phyloP scores from a whole-genome alignment of 495 filamentous ascomycete species.

The Xylona heveae region DNA sequence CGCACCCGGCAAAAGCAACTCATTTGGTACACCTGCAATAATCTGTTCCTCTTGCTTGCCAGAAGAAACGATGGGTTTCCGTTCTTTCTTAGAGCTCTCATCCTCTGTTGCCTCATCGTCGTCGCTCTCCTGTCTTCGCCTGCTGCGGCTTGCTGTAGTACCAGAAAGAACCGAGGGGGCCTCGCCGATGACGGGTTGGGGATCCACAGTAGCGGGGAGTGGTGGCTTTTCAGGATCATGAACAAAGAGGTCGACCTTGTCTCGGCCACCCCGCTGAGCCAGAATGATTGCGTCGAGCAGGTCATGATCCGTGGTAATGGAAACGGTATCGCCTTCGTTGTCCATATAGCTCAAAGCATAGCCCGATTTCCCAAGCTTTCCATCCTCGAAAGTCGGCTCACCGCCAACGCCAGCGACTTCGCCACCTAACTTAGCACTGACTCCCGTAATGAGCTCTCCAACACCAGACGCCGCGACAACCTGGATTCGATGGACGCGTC shows the following conservation, averaged over 20 bases:
- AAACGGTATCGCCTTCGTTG: conserved; percentile 93
- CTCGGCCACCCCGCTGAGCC: conserved; percentile 48
- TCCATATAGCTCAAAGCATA: conserved; percentile 94
- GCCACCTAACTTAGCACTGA: conserved; percentile 68
- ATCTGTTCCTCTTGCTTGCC: conserved; percentile 49
- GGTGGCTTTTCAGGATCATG: conserved; percentile 81
- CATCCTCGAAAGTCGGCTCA: conserved; percentile 47
- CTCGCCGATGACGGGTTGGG: conserved; percentile 33
- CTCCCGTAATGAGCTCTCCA: conserved; percentile 53
- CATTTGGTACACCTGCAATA: conserved; percentile 84
- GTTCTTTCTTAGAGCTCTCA: conserved; percentile 25
- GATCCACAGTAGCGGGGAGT: conserved; percentile 41
- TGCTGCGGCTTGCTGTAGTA: too few species aligned
- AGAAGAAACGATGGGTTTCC: too few species aligned
- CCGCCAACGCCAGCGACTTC: conserved; percentile 80
- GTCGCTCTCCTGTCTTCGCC: conserved; percentile 37
- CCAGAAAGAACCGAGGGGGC: conserved; percentile 32
- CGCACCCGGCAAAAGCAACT: conserved; percentile 79
- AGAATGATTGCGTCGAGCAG: conserved; percentile 76
- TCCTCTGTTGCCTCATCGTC: conserved; percentile 41
- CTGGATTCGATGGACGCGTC: conserved; percentile 82
- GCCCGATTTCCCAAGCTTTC: conserved; percentile 55
- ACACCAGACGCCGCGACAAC: conserved; percentile 64
- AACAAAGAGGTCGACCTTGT: conserved; percentile 95
- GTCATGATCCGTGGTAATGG: conserved; percentile 89